Evolutionary conservation across 805 yeast genomes (phyloP), one percentile per base, ranked within the genome.

Genomic region (Tanozyma kutaoensis): DNA sequence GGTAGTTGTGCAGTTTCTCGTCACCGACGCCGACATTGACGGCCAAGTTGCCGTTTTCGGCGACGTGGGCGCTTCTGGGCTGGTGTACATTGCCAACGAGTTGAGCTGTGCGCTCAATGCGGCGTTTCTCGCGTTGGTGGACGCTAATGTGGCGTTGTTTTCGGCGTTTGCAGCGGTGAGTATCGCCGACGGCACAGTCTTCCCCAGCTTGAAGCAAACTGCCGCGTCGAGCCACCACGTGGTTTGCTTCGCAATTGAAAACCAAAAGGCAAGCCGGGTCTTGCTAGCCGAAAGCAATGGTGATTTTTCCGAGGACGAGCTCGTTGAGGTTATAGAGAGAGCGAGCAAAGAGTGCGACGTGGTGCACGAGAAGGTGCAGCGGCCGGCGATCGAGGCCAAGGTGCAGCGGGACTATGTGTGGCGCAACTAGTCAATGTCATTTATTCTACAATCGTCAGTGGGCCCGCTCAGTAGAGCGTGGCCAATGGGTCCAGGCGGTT

Each of bases 241-340:
- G 7, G 57, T 74, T 5, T 81, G 76, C 10, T 75, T 69, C 41
- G 70, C 65, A 29, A 52, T 76, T 12, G 53, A 59, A 15, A 62
- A 70, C 25, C 63, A 62, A 4, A 49, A 55, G 20, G 66, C 73
- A 2, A 55, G 61, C 27, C 64, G 76, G 24, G 45, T 88, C 4
- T 48, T 86, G n/a, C 54, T 73, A 28, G 52, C 73, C 29, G 95
- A 85, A 35, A 75, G 88, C 29, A 54, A 63, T 27, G 96, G 96
- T 4, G 50, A 55, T 1, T 84, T 85, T 40, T 55, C 67, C 2
- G 70, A 77, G 38, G 50, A 59, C 1, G 62, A 72, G 34, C 42
- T 84, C 14, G 59, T 70, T 23, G 42, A 48, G 4, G 62, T 67
- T 4, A 50, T 82, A n/a, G 73, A 69, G 15, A 25, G 29, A 7